Conservation (phyloP, 805 yeast genomes). For the Scheffersomyces coipomensis region DNA sequence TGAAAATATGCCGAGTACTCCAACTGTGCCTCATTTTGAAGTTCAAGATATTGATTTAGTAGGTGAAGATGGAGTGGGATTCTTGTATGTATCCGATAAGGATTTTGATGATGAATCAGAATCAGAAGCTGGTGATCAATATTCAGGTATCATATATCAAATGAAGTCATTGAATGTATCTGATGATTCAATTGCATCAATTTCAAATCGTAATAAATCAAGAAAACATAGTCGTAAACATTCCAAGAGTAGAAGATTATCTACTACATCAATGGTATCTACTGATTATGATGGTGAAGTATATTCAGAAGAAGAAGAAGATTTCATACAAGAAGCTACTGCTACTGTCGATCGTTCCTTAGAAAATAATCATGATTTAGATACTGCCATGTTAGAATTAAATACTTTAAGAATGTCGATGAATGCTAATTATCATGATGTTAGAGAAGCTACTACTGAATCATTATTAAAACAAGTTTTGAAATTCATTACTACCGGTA, state of each 20-base stretch:
- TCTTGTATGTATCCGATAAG: conserved; percentile 45
- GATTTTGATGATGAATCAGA: conserved; percentile 35
- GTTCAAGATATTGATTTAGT: conserved; percentile 43
- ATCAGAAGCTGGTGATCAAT: conserved; percentile 34
- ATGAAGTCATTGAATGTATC: conserved; percentile 49
- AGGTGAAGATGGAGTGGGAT: conserved; percentile 54
- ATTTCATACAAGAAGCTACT: conserved; percentile 84
- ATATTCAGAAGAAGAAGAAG: conserved; percentile 47
- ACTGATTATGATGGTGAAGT: conserved; percentile 48
- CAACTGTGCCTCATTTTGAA: conserved; percentile 9
- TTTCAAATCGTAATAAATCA: conserved; percentile 41
- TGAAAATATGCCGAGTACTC: conserved; percentile 4
- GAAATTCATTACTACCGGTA: conserved; percentile 74
- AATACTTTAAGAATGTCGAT: conserved; percentile 96
- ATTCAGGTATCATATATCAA: conserved; percentile 46
- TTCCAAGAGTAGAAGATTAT: conserved; percentile 29
- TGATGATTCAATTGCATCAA: conserved; percentile 58
- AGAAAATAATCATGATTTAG: conserved; percentile 88
- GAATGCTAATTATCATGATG: conserved; percentile 94
- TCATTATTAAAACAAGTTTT: conserved; percentile 70
- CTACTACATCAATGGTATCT: conserved; percentile 34
- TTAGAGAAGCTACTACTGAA: conserved; percentile 72
- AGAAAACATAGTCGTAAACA: conserved; percentile 29
- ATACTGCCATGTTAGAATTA: conserved; percentile 87
- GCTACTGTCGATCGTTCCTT: conserved; percentile 92